phyloP scores from a whole-genome alignment of 345 rosid genomes.

The Salix caprea region DNA sequence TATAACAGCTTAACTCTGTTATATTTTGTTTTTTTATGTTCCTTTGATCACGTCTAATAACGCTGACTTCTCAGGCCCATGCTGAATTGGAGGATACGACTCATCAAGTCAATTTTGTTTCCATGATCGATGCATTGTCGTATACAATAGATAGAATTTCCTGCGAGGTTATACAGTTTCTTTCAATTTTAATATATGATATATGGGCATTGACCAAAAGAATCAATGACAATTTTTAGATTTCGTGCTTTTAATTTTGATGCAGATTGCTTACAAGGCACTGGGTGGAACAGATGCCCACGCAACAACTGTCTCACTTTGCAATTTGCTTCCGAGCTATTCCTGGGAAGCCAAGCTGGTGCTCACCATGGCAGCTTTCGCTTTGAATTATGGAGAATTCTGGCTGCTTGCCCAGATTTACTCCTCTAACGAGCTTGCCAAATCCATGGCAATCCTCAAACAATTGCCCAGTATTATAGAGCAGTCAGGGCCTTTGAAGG shows the following conservation, averaged over 20 bases:
- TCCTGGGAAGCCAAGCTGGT: constrained; percentile 75
- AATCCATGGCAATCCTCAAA: constrained; percentile 61
- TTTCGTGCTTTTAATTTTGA: not conserved
- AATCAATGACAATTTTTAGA: not conserved
- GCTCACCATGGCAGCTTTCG: constrained; percentile 61
- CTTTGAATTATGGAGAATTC: constrained; percentile 69
- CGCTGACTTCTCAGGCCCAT: constrained; percentile 4
- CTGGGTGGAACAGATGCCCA: constrained; percentile 55
- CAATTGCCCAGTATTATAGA: constrained; percentile 49
- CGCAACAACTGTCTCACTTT: constrained; percentile 47
- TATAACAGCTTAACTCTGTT: not conserved
- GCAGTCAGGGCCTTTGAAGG: constrained; percentile 39
- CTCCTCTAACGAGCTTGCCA: constrained; percentile 58
- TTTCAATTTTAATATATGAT: not conserved
- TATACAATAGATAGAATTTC: constrained; percentile 24
- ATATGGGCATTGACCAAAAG: not conserved
- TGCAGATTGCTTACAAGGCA: constrained; percentile 60
- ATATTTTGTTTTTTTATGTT: not conserved
- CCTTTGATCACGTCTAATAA: not conserved
- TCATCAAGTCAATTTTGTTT: not conserved
- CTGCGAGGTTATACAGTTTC: constrained; percentile 17
- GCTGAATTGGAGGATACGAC: constrained; percentile 17
- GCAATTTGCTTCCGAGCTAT: constrained; percentile 52
- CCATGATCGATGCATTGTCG: constrained; percentile 24
- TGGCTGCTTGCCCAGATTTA: constrained; percentile 72